These are phyloP conservation scores for Corinectria fuckeliana DNA, from an alignment of 2,329 filamentous ascomycete genomes.

Conservation along the genomic window DNA sequence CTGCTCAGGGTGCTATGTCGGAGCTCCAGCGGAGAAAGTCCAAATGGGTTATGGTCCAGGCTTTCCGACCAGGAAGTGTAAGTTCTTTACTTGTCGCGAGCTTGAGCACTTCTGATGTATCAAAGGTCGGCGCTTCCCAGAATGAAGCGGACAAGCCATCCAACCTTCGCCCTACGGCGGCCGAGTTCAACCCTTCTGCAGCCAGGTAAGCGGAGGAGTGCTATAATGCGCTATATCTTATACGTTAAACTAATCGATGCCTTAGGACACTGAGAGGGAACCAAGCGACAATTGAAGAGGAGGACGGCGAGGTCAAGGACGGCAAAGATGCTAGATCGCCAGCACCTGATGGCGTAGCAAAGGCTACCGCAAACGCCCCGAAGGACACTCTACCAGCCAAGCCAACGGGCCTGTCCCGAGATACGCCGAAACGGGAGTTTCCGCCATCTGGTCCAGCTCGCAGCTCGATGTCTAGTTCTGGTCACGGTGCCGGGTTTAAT, in stretches of 20 bases:
- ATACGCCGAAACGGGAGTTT: slow-evolving; percentile 37
- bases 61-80: slow-evolving; percentile 71
- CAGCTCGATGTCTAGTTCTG: slow-evolving; percentile 37
- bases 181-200: slow-evolving; percentile 67
- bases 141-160: slow-evolving; percentile 44
- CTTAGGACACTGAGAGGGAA: slow-evolving; percentile 28
- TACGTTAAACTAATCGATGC: slow-evolving; percentile 12
- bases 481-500: slow-evolving; percentile 22
- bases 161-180: slow-evolving; percentile 63
- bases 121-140: slow-evolving; percentile 39
- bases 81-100: slow-evolving; percentile 30
- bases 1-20: slow-evolving; percentile 74
- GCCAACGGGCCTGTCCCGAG: slow-evolving; percentile 37
- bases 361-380: slow-evolving; percentile 13
- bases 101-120: slow-evolving; percentile 26
- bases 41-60: slow-evolving; percentile 77
- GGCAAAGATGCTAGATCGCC: slow-evolving; percentile 45
- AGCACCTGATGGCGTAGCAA: slow-evolving; percentile 16
- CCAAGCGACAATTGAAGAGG: slow-evolving; percentile 56
- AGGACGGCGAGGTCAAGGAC: slow-evolving; percentile 78
- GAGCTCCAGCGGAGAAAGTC: slow-evolving; percentile 71
- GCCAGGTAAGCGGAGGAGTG: slow-evolving; percentile 44
- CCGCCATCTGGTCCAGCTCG: slow-evolving; percentile 27
- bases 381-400: slow-evolving; percentile 46
- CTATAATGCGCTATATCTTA: background rate